Percentiles rank a stretch among this genome's conserved stretches.
Conservation (phyloP, 2,329 filamentous ascomycete genomes). For the Penicillium italicum region DNA sequence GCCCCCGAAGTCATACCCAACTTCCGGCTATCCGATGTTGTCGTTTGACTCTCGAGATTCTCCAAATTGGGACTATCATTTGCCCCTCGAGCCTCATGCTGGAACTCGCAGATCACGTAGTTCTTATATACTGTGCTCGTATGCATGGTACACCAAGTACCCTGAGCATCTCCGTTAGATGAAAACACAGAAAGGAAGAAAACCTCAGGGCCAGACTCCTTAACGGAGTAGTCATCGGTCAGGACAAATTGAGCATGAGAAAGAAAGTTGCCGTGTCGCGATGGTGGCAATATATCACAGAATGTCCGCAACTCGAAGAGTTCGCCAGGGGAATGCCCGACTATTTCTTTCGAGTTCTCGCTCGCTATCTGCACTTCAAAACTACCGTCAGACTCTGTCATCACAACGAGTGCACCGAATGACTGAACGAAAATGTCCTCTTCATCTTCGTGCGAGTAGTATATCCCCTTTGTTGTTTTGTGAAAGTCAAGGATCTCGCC, state of each 20-base stretch:
- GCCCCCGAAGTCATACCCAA: neutral
- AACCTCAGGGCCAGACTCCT: conserved; percentile 73
- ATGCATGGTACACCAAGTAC: conserved; percentile 85
- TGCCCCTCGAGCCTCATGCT: conserved; percentile 57
- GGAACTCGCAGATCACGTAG: conserved; percentile 79
- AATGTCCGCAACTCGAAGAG: conserved; percentile 72
- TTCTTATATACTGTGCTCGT: conserved; percentile 64
- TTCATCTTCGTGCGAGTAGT: conserved; percentile 47
- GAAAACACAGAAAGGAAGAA: conserved; percentile 69
- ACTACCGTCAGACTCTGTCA: conserved; percentile 63
- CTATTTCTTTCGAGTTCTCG: conserved; percentile 69
- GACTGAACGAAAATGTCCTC: conserved; percentile 69
- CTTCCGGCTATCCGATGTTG: neutral
- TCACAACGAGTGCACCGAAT: conserved; percentile 71
- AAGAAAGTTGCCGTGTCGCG: conserved; percentile 73
- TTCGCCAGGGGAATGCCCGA: conserved; percentile 70
- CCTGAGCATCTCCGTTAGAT: conserved; percentile 53
- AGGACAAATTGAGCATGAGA: conserved; percentile 81
- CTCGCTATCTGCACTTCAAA: conserved; percentile 68
- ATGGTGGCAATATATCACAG: conserved; percentile 74
- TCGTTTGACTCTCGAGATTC: neutral
- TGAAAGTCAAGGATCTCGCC: conserved; percentile 8
- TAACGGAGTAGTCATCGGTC: conserved; percentile 71
- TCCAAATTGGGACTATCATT: neutral
- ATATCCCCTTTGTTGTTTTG: conserved; percentile 2